phyloP scores from a whole-genome alignment of 2,329 filamentous ascomycete genomes.

The Colletotrichum destructivum region DNA sequence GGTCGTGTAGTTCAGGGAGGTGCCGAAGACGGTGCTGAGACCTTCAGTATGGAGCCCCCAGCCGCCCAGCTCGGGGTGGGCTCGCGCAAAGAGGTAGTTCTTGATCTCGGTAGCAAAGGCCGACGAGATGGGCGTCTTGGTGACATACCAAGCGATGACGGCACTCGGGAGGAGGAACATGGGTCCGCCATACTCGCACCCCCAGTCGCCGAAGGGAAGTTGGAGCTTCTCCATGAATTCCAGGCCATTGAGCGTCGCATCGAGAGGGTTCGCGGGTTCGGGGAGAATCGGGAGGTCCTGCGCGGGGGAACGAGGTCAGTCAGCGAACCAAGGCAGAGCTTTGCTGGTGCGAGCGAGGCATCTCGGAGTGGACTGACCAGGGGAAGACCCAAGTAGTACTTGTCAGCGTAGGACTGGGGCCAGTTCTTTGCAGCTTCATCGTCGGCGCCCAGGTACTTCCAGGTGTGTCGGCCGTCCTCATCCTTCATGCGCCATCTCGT shows the following conservation, averaged over 20 bases:
- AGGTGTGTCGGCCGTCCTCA: conserved; percentile 89
- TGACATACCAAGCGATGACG: conserved; percentile 89
- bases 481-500: conserved; percentile 88
- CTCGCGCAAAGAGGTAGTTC: conserved; percentile 90
- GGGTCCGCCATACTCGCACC: conserved; percentile 96
- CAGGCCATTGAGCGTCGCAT: conserved; percentile 86
- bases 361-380: conserved; percentile 67
- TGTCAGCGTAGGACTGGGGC: conserved; percentile 92
- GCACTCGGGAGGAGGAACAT: conserved; percentile 95
- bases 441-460: conserved; percentile 90
- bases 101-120: conserved; percentile 90
- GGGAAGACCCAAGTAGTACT: conserved; percentile 86
- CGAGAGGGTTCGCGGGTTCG: conserved; percentile 78
- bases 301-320: conserved; percentile 6
- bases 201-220: conserved; percentile 92
- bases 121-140: conserved; percentile 86
- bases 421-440: conserved; percentile 79
- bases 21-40: conserved; percentile 93
- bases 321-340: background rate
- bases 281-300: conserved; percentile 83
- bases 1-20: conserved; percentile 86
- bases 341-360: background rate
- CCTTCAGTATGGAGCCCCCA: conserved; percentile 98
- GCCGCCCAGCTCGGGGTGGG: conserved; percentile 90
- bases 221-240: conserved; percentile 92